Conservation (phyloP, 2,329 filamentous ascomycete genomes). For the Diaporthe australafricana region DNA sequence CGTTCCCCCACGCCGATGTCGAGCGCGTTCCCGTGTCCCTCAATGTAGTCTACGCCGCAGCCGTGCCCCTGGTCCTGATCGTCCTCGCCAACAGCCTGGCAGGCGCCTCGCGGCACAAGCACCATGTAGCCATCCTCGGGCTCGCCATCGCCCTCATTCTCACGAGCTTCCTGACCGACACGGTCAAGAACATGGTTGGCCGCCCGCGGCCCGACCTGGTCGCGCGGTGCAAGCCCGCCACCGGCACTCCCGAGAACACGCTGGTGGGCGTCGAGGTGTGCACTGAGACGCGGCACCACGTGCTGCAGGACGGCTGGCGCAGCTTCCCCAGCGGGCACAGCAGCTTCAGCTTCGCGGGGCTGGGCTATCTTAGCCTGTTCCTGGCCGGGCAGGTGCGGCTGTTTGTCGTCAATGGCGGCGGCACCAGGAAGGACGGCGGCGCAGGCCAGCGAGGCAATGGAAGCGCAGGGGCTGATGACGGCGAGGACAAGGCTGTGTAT, state of each 20-base stretch:
- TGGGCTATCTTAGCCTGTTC: constrained; percentile 80
- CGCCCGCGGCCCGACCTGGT: constrained; percentile 73
- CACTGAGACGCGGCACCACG: constrained; percentile 75
- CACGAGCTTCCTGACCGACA: constrained; percentile 85
- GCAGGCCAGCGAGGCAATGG: background rate
- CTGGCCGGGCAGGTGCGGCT: constrained; percentile 75
- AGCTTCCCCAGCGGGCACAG: constrained; percentile 86
- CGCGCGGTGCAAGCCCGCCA: constrained; percentile 81
- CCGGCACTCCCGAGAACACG: constrained; percentile 58
- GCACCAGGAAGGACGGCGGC: constrained; percentile 9
- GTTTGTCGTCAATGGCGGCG: constrained; percentile 56
- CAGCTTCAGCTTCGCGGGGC: constrained; percentile 81
- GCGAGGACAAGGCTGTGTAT: constrained; percentile 40
- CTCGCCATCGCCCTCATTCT: constrained; percentile 82
- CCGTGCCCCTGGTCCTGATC: constrained; percentile 76
- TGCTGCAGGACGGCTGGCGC: constrained; percentile 84
- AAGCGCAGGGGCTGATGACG: background rate
- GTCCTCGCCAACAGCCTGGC: constrained; percentile 72
- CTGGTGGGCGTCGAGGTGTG: constrained; percentile 77
- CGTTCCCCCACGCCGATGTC: constrained; percentile 85
- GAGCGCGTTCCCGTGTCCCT: constrained; percentile 85
- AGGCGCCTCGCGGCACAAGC: constrained; percentile 78
- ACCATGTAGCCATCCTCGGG: constrained; percentile 86
- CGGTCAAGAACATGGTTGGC: constrained; percentile 90
- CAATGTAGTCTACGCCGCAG: constrained; percentile 83